phyloP scores from a whole-genome alignment of 2,329 filamentous ascomycete species.

The Penicillium crustosum region DNA sequence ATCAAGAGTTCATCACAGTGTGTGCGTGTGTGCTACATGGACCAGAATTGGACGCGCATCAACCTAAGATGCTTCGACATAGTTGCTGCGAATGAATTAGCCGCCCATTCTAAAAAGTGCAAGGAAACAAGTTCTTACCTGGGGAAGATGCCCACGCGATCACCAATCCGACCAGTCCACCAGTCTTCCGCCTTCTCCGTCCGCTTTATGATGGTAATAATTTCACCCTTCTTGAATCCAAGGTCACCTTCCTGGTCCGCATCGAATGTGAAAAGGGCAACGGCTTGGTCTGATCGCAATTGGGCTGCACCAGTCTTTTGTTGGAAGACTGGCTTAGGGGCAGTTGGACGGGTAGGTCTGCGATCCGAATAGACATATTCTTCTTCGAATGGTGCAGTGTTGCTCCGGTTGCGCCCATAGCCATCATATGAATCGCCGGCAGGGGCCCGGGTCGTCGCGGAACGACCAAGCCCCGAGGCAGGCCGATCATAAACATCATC shows the following conservation, averaged over 20 bases:
- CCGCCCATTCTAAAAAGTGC: background rate
- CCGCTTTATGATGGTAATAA: slow-evolving; percentile 92
- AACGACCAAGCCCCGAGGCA: slow-evolving; percentile 35
- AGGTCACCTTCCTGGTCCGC: slow-evolving; percentile 89
- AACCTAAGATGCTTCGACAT: slow-evolving; percentile 36
- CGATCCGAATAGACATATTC: slow-evolving; percentile 58
- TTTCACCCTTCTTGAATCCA: slow-evolving; percentile 94
- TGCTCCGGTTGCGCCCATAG: slow-evolving; percentile 36
- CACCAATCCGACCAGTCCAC: slow-evolving; percentile 93
- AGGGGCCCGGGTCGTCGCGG: slow-evolving; percentile 36
- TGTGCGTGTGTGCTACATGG: slow-evolving; percentile 27
- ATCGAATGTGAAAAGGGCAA: slow-evolving; percentile 92
- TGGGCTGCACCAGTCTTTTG: slow-evolving; percentile 40
- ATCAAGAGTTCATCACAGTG: slow-evolving; percentile 9
- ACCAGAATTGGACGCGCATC: slow-evolving; percentile 13
- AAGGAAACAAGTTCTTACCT: slow-evolving; percentile 52
- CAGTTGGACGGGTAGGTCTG: slow-evolving; percentile 75
- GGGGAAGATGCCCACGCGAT: slow-evolving; percentile 87
- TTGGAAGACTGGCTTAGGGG: slow-evolving; percentile 82
- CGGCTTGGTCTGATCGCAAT: slow-evolving; percentile 69
- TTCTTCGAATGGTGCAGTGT: slow-evolving; percentile 42
- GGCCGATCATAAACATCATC: slow-evolving; percentile 51
- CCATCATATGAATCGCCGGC: slow-evolving; percentile 30
- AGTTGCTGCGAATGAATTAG: slow-evolving; percentile 34
- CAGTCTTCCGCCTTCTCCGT: slow-evolving; percentile 93